phyloP scores from a whole-genome alignment of 2,329 filamentous ascomycete genomes.

The Penicillium aurantiogriseum region DNA sequence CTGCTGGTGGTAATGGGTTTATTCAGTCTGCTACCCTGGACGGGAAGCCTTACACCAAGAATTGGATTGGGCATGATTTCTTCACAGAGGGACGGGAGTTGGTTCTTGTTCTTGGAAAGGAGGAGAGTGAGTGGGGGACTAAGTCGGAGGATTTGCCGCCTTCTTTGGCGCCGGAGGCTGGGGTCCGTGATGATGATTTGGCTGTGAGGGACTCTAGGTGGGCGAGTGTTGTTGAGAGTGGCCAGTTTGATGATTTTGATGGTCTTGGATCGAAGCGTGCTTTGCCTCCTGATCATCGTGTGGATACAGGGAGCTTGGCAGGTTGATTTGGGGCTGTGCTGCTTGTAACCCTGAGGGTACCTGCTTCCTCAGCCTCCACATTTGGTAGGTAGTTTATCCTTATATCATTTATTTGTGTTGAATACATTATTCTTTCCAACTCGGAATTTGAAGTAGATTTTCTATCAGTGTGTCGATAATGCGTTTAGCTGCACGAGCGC shows the following conservation, averaged over 20 bases:
- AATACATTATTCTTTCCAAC: no score
- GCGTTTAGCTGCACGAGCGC: no score
- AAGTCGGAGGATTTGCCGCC: slow-evolving; percentile 60
- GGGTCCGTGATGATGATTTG: not conserved
- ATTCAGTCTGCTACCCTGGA: slow-evolving; percentile 67
- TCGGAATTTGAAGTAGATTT: not conserved
- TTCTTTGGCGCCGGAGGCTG: slow-evolving; percentile 38
- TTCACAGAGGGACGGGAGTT: slow-evolving; percentile 64
- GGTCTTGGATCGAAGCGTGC: not conserved
- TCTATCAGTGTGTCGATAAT: no score
- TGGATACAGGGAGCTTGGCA: not conserved
- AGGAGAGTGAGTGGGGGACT: slow-evolving; percentile 67
- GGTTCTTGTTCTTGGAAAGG: slow-evolving; percentile 60
- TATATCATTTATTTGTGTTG: not conserved
- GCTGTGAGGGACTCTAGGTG: not conserved
- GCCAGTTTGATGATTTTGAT: not conserved
- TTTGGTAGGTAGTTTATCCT: not conserved
- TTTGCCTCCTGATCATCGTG: not conserved
- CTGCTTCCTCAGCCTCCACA: no score
- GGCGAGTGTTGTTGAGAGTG: not conserved
- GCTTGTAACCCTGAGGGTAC: not conserved
- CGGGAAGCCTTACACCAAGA: slow-evolving; percentile 59
- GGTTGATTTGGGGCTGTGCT: not conserved
- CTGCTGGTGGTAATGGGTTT: slow-evolving; percentile 59
- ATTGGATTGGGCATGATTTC: slow-evolving; percentile 67